Evolutionary conservation across 164 flowering plant species (phyloP).

Genomic region (Berberis vulgaris): DNA sequence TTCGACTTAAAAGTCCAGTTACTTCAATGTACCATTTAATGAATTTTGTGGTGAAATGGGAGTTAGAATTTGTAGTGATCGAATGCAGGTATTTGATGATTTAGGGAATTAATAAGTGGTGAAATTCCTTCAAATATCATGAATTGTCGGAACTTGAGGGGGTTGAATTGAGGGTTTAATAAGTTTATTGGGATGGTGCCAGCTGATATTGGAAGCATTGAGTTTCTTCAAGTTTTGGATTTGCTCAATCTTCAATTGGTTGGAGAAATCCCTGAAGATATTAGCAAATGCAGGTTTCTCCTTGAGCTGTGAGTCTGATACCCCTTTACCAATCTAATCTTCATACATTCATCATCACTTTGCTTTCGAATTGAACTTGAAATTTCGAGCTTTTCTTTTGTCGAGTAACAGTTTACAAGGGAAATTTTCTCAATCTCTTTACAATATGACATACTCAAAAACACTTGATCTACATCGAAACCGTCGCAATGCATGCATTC

Average conservation of each 20-base stretch:
- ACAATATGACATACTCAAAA: slow-evolving; percentile 61
- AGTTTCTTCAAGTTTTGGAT: slow-evolving; percentile 62
- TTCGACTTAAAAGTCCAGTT: slow-evolving; percentile 39
- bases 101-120: slow-evolving; percentile 61
- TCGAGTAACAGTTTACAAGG: slow-evolving; percentile 74
- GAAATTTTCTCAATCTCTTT: slow-evolving; percentile 50
- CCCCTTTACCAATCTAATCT: slow-evolving; percentile 7
- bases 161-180: slow-evolving; percentile 63
- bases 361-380: slow-evolving; percentile 15
- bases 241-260: slow-evolving; percentile 62
- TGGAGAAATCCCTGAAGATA: slow-evolving; percentile 55
- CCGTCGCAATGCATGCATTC: slow-evolving; percentile 63
- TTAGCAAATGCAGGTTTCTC: slow-evolving; percentile 72
- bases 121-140: slow-evolving; percentile 47
- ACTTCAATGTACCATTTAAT: slow-evolving; percentile 67
- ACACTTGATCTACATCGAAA: slow-evolving; percentile 68
- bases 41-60: slow-evolving; percentile 52
- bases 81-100: slow-evolving; percentile 49
- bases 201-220: slow-evolving; percentile 41
- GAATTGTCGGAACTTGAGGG: slow-evolving; percentile 44
- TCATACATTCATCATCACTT: not conserved
- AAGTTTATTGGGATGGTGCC: slow-evolving; percentile 61
- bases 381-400: slow-evolving; percentile 25
- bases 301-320: slow-evolving; percentile 72
- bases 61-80: slow-evolving; percentile 35